Conservation (phyloP, 2,329 filamentous ascomycete species). For the Dothiorella sarmentorum region DNA sequence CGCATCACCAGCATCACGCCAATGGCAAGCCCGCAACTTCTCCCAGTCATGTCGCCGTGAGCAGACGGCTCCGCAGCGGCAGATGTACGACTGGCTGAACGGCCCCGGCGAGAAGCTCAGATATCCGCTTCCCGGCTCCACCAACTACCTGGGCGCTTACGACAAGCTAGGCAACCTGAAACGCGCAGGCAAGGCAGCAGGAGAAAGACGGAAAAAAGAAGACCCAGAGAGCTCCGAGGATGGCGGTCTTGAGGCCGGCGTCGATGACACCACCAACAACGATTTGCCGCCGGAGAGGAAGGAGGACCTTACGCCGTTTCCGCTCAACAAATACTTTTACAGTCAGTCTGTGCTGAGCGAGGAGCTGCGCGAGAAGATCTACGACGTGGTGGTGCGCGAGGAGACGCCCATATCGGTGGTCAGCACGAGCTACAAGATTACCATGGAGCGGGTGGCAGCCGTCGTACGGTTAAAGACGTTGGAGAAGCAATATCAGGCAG, state of each 20-base stretch:
- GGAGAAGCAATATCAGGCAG: constrained; percentile 70
- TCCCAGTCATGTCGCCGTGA: constrained; percentile 36
- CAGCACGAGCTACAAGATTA: constrained; percentile 72
- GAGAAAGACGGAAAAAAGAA: constrained; percentile 22
- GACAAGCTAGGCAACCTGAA: constrained; percentile 48
- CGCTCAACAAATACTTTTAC: constrained; percentile 66
- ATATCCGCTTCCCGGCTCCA: constrained; percentile 47
- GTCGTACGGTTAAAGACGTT: constrained; percentile 82
- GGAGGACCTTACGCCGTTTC: constrained; percentile 59
- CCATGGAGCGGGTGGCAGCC: constrained; percentile 79
- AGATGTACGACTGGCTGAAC: constrained; percentile 60
- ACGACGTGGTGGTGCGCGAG: constrained; percentile 34
- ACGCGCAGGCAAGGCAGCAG: constrained; percentile 26
- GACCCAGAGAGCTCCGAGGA: background rate
- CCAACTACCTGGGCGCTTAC: constrained; percentile 56
- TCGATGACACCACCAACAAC: constrained; percentile 18
- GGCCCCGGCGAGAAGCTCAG: constrained; percentile 50
- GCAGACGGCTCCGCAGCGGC: constrained; percentile 50
- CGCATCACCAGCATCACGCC: constrained; percentile 6
- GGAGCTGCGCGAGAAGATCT: constrained; percentile 68
- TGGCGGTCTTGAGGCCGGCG: constrained; percentile 23
- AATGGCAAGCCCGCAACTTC: constrained; percentile 28
- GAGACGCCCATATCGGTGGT: constrained; percentile 65
- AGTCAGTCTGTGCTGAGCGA: constrained; percentile 74
- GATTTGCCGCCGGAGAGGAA: constrained; percentile 30